Evolutionary conservation across 441 rosid species (phyloP).

Genomic region (Mallotus repandus): DNA sequence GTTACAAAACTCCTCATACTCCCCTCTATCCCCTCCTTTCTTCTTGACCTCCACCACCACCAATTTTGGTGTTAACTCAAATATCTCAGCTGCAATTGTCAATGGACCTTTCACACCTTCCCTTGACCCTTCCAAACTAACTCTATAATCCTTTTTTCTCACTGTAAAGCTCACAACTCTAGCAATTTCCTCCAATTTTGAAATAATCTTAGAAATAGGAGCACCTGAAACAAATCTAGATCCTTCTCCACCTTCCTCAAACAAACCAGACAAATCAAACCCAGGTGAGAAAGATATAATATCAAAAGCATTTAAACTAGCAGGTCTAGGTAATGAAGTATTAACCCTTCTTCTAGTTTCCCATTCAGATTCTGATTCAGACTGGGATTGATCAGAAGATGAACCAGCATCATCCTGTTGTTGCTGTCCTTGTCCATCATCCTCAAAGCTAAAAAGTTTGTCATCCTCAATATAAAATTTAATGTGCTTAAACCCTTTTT

Average conservation of each 20-base stretch:
- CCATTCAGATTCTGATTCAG: slow-evolving; percentile 60
- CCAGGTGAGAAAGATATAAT: slow-evolving; percentile 81
- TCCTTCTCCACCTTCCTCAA: slow-evolving; percentile 76
- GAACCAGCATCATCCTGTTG: slow-evolving; percentile 46
- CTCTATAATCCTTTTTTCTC: slow-evolving; percentile 79
- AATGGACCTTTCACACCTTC: slow-evolving; percentile 81
- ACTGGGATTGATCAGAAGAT: slow-evolving; percentile 46
- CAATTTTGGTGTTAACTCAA: slow-evolving; percentile 75
- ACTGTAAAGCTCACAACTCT: slow-evolving; percentile 71
- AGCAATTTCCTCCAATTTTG: slow-evolving; percentile 87
- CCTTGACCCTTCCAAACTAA: slow-evolving; percentile 77
- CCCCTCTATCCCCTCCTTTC: slow-evolving; percentile 80
- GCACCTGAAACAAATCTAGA: slow-evolving; percentile 75
- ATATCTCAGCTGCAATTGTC: slow-evolving; percentile 77
- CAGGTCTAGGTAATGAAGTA: slow-evolving; percentile 58
- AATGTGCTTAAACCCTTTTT: slow-evolving; percentile 72
- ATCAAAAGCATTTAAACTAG: slow-evolving; percentile 86
- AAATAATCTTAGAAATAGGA: slow-evolving; percentile 65
- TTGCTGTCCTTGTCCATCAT: slow-evolving; percentile 27
- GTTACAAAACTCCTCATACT: slow-evolving; percentile 73
- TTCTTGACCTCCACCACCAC: slow-evolving; percentile 83
- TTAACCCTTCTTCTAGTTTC: slow-evolving; percentile 40
- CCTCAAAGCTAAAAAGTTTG: slow-evolving; percentile 54
- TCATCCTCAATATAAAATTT: slow-evolving; percentile 79
- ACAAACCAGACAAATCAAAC: slow-evolving; percentile 75